Evolutionary conservation across 768 basidiomycete genomes (phyloP).

Genomic region (Aureoboletus auriporus): DNA sequence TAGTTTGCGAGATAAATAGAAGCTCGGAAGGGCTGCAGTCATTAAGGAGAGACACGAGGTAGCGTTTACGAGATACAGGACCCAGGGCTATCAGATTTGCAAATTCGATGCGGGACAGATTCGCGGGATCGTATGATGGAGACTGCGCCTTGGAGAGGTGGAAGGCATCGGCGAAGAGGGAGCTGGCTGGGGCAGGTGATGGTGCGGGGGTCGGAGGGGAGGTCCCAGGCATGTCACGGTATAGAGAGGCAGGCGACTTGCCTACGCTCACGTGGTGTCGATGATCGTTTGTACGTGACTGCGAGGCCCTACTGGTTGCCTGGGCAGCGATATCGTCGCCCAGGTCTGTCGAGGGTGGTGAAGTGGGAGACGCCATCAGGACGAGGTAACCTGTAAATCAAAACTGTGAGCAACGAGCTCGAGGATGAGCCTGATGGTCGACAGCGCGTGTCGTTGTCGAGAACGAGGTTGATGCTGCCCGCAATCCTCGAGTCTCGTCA

Average conservation of each 20-base stretch:
- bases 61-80: conserved; percentile 44
- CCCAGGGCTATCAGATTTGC: conserved; percentile 30
- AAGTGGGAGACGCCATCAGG: conserved; percentile 12
- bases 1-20: conserved; percentile 60
- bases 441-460: no score
- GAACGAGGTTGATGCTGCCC: no score
- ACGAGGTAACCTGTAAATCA: background rate
- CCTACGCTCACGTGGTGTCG: conserved; percentile 12
- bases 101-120: conserved; percentile 31
- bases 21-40: conserved; percentile 60
- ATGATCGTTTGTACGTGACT: conserved; percentile 13
- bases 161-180: conserved; percentile 37
- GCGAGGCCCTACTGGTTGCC: conserved; percentile 5
- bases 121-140: conserved; percentile 19
- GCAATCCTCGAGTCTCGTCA: no score
- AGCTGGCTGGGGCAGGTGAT: conserved; percentile 49
- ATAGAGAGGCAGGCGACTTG: conserved; percentile 33
- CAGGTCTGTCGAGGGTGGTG: conserved; percentile 2
- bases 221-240: conserved; percentile 50
- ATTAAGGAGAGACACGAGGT: conserved; percentile 46
- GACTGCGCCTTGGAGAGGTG: conserved; percentile 13
- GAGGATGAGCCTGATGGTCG: conserved; percentile 1
- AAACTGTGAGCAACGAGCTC: background rate
- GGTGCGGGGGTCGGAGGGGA: conserved; percentile 63
- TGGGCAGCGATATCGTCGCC: conserved; percentile 10